phyloP scores from a whole-genome alignment of 305 asterid species.

The Fraxinus xanthoxyloides region DNA sequence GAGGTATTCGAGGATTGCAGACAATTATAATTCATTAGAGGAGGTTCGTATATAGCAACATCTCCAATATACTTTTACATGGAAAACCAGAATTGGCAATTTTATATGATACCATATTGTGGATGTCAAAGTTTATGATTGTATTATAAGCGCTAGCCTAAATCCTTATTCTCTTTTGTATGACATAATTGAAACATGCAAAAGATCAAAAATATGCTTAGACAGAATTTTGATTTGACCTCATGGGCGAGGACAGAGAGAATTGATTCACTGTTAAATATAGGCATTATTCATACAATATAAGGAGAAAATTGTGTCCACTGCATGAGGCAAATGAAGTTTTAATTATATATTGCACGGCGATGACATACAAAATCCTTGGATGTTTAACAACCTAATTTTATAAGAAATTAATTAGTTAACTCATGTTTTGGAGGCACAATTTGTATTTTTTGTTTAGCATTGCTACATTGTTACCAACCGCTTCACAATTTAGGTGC shows the following conservation, averaged over 20 bases:
- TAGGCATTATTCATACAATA: background rate
- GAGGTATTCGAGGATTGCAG: slow-evolving; percentile 16
- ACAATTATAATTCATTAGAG: slow-evolving; percentile 15
- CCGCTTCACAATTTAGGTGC: background rate
- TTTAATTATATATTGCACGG: background rate
- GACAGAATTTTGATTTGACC: background rate
- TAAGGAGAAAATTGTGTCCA: background rate
- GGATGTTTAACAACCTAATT: background rate
- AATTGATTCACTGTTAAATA: background rate
- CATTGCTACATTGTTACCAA: background rate
- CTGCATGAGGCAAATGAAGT: background rate
- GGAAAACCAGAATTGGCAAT: slow-evolving; percentile 11
- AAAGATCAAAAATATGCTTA: background rate
- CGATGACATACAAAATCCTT: background rate
- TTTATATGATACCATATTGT: background rate
- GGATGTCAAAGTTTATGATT: background rate
- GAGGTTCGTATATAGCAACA: slow-evolving; percentile 3
- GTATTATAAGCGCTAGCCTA: background rate
- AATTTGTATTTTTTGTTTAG: too few relatives aligned
- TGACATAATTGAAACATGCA: background rate
- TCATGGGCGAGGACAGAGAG: slow-evolving; percentile 5
- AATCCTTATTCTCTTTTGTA: background rate
- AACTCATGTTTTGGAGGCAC: background rate
- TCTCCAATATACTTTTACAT: background rate
- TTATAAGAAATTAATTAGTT: background rate